Conservation (phyloP, 805 yeast species). For the Cephaloascus albidus region DNA sequence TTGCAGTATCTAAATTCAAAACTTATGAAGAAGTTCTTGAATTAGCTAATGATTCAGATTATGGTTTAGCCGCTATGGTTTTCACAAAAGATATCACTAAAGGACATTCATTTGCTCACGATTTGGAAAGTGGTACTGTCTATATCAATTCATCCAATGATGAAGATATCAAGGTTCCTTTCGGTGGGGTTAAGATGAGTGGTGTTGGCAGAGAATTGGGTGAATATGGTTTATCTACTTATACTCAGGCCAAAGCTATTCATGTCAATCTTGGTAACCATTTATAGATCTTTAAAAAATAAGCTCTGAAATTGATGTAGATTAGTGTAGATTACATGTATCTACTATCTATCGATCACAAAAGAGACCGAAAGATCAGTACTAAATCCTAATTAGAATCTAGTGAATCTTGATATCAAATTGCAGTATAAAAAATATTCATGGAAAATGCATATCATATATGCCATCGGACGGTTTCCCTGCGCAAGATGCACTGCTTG, state of each 20-base stretch:
- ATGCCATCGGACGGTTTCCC: too few relatives aligned
- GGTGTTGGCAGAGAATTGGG: conserved; percentile 15
- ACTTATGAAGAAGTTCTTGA: conserved; percentile 14
- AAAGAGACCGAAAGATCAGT: too few relatives aligned
- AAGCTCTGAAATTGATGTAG: too few relatives aligned
- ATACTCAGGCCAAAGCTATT: conserved; percentile 15
- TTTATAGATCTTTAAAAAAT: too few relatives aligned
- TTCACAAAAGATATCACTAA: conserved; percentile 6
- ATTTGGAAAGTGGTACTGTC: conserved; percentile 10
- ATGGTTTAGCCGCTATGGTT: conserved; percentile 18
- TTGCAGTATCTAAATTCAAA: conserved; percentile 15
- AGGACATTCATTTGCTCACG: conserved; percentile 2
- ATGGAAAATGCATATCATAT: too few relatives aligned
- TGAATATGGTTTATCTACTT: conserved; percentile 12
- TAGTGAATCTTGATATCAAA: too few relatives aligned
- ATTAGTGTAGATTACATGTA: too few relatives aligned
- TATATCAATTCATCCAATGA: conserved; percentile 15
- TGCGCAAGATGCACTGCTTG: too few relatives aligned
- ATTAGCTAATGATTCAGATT: conserved; percentile 14
- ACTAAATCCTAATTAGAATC: too few relatives aligned
- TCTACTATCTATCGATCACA: too few relatives aligned
- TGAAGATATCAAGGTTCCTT: conserved; percentile 12
- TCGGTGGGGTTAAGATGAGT: conserved; percentile 13
- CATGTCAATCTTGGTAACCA: conserved; percentile 13
- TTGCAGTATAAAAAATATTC: too few relatives aligned